phyloP scores from a whole-genome alignment of 345 rosid species.

The Linum lewisii region DNA sequence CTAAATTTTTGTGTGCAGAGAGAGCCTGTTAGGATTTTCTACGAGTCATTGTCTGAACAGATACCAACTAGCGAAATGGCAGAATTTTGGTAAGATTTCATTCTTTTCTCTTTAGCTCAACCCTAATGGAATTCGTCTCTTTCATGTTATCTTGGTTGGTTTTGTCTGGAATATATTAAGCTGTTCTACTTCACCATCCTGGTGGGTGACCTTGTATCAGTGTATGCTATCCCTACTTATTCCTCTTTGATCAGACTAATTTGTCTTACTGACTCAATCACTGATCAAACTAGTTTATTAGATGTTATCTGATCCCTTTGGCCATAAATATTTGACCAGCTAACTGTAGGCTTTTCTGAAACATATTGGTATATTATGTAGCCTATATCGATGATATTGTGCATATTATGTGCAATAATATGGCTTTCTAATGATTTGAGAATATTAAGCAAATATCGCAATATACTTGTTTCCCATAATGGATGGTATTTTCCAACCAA shows the following conservation, averaged over 20 bases:
- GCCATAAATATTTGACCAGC: neutral
- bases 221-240: neutral
- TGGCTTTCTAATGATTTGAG: neutral
- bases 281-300: neutral
- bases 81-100: conserved; percentile 67
- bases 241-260: neutral
- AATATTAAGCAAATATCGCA: too few relatives aligned
- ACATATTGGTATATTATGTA: neutral
- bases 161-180: too few relatives aligned
- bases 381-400: neutral
- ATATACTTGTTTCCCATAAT: too few relatives aligned
- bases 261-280: too few relatives aligned
- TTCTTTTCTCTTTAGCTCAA: conserved; percentile 4
- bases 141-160: neutral
- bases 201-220: too few relatives aligned
- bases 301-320: neutral
- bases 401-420: neutral
- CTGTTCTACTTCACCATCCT: too few relatives aligned
- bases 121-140: neutral
- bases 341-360: neutral
- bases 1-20: conserved; percentile 43
- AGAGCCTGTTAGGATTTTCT: conserved; percentile 88
- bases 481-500: too few relatives aligned
- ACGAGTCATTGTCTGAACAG: conserved; percentile 76
- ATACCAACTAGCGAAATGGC: conserved; percentile 92